Conservation (phyloP, 495 filamentous ascomycete genomes). For the Neurospora tetrasperma region DNA sequence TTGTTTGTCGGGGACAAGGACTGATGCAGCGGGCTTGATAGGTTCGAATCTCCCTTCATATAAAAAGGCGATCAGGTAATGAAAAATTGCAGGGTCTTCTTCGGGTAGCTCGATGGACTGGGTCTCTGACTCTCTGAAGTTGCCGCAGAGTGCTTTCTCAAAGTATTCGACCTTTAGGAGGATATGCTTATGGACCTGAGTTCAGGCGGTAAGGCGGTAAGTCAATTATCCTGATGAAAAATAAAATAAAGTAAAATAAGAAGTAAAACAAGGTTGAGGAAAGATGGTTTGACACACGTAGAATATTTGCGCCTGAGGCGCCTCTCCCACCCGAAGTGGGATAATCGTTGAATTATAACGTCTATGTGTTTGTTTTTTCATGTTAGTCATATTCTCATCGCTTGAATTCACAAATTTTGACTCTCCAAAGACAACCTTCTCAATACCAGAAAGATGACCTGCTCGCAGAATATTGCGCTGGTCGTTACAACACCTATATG, state of each 20-base stretch:
- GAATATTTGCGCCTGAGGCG: constrained; percentile 28
- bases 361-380: constrained; percentile 10
- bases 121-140: constrained; percentile 29
- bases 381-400: background rate
- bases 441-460: background rate
- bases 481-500: background rate
- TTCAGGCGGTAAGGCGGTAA: background rate
- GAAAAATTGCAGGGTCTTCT: constrained; percentile 39
- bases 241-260: too few relatives aligned
- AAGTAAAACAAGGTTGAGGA: too few relatives aligned
- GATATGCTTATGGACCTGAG: constrained; percentile 32
- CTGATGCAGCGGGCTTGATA: constrained; percentile 28
- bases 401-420: background rate
- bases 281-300: constrained; percentile 19
- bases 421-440: background rate
- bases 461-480: background rate
- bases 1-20: constrained; percentile 28
- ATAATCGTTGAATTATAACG: constrained; percentile 33
- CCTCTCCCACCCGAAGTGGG: constrained; percentile 28
- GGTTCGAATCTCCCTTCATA: constrained; percentile 40
- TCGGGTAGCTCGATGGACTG: constrained; percentile 37
- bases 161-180: constrained; percentile 37
- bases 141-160: constrained; percentile 31
- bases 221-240: background rate
- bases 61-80: constrained; percentile 38